These are phyloP conservation scores for Punctularia strigosozonata DNA, from an alignment of 768 basidiomycete species.

Conservation along the genomic window DNA sequence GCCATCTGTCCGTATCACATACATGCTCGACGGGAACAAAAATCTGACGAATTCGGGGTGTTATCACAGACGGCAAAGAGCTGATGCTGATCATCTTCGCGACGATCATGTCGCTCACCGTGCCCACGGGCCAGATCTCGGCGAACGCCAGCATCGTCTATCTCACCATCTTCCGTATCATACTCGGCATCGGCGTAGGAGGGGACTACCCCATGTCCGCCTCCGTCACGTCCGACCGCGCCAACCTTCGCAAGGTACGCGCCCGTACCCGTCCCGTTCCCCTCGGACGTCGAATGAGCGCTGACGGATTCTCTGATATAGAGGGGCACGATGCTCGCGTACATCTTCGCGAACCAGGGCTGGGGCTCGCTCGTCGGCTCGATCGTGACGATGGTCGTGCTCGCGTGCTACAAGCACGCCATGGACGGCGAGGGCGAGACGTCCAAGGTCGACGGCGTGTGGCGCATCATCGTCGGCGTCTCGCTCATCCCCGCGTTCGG, in stretches of 20 bases:
- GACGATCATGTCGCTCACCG: conserved; percentile 57
- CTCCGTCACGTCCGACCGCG: conserved; percentile 53
- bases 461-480: conserved; percentile 66
- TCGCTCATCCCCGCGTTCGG: conserved; percentile 66
- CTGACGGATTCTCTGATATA: too few relatives aligned
- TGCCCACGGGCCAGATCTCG: conserved; percentile 45
- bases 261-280: too few relatives aligned
- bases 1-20: conserved; percentile 36
- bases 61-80: conserved; percentile 52
- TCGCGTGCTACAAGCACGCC: conserved; percentile 47
- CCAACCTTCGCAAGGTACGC: conserved; percentile 48
- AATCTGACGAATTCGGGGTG: not conserved
- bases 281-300: too few relatives aligned
- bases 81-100: conserved; percentile 73
- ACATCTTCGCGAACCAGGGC: conserved; percentile 69
- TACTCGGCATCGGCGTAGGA: conserved; percentile 70
- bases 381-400: conserved; percentile 50
- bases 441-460: conserved; percentile 62
- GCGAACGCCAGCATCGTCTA: conserved; percentile 46
- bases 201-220: conserved; percentile 77
- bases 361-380: conserved; percentile 64
- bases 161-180: conserved; percentile 52
- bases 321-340: conserved; percentile 63
- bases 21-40: conserved; percentile 3
- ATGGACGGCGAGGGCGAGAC: conserved; percentile 50